phyloP scores from a whole-genome alignment of 768 basidiomycete species.

The Calocybe cyanea region DNA sequence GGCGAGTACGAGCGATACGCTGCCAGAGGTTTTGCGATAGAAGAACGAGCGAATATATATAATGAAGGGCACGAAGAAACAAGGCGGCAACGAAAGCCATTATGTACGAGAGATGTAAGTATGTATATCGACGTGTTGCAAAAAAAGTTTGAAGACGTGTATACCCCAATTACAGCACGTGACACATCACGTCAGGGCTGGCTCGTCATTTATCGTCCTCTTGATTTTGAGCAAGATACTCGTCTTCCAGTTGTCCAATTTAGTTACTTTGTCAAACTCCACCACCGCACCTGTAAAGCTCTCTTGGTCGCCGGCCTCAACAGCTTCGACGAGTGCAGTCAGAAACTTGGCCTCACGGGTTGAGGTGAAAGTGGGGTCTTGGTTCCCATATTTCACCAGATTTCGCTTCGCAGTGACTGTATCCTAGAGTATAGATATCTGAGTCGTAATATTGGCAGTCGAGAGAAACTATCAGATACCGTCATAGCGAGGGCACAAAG shows the following conservation, averaged over 20 bases:
- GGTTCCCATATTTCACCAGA: slow-evolving; percentile 68
- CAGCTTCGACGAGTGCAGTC: slow-evolving; percentile 70
- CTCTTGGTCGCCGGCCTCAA: slow-evolving; percentile 45
- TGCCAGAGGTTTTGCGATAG: slow-evolving; percentile 37
- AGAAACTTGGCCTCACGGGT: slow-evolving; percentile 94
- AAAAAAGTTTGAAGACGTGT: not conserved
- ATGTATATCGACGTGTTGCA: not conserved
- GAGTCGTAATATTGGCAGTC: not conserved
- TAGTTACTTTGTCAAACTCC: slow-evolving; percentile 89
- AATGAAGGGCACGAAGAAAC: slow-evolving; percentile 55
- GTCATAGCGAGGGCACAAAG: slow-evolving; percentile 86
- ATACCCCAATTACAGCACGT: slow-evolving; percentile 3
- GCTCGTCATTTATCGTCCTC: slow-evolving; percentile 58
- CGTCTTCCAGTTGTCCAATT: slow-evolving; percentile 97
- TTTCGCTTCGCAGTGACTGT: slow-evolving; percentile 79
- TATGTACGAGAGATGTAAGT: slow-evolving; percentile 5
- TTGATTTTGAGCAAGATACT: slow-evolving; percentile 87
- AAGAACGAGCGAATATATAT: slow-evolving; percentile 45
- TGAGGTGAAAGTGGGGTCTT: slow-evolving; percentile 80
- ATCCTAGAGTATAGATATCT: slow-evolving; percentile 51
- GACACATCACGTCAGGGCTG: slow-evolving; percentile 29
- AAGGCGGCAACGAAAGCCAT: slow-evolving; percentile 48
- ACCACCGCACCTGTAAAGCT: slow-evolving; percentile 80
- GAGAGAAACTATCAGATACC: slow-evolving; percentile 42
- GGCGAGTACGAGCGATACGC: slow-evolving; percentile 30